A percentile compares a stretch with the other conserved stretches of the same genome.
phyloP scores from a whole-genome alignment of 108 stramenopile species.

The Pseudonitzschia pungens region DNA sequence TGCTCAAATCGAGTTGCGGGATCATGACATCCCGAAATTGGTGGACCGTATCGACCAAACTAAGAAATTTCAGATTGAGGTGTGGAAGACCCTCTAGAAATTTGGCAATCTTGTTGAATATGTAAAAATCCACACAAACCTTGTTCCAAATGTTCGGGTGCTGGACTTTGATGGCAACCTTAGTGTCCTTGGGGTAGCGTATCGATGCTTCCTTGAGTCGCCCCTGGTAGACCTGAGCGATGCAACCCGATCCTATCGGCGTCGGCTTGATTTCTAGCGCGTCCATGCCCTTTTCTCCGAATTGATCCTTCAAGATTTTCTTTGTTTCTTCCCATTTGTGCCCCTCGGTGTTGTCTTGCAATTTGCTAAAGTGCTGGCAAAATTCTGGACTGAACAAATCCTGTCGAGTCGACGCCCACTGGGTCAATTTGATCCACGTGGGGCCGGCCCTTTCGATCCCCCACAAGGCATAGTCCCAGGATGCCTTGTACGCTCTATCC shows the following conservation, averaged over 20 bases:
- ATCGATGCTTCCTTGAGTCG: constrained; percentile 34
- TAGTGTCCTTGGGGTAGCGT: constrained; percentile 53
- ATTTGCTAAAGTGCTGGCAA: constrained; percentile 76
- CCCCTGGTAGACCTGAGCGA: constrained; percentile 89
- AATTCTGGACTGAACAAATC: constrained; percentile 87
- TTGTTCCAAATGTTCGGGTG: constrained; percentile 85
- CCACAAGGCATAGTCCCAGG: constrained; percentile 85
- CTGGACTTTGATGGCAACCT: constrained; percentile 85
- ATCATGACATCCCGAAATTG: constrained; percentile 86
- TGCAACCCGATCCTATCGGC: constrained; percentile 86
- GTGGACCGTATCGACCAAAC: constrained; percentile 76
- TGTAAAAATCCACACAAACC: constrained; percentile 88
- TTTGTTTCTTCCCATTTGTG: constrained; percentile 78
- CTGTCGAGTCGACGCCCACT: constrained; percentile 89
- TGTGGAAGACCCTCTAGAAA: constrained; percentile 67
- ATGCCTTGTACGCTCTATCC: constrained; percentile 24
- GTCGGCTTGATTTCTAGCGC: constrained; percentile 40
- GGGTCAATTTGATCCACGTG: constrained; percentile 87
- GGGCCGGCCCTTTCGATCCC: constrained; percentile 89
- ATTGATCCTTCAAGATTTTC: constrained; percentile 52
- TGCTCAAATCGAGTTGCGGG: constrained; percentile 82
- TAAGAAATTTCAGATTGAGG: constrained; percentile 71
- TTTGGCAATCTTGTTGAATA: constrained; percentile 66
- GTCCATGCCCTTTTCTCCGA: constrained; percentile 57
- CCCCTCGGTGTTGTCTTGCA: constrained; percentile 83